A percentile compares a stretch with the other conserved stretches of the same genome.
Conservation (phyloP, 1,284 basidiomycete species). For the Earliella scabrosa region DNA sequence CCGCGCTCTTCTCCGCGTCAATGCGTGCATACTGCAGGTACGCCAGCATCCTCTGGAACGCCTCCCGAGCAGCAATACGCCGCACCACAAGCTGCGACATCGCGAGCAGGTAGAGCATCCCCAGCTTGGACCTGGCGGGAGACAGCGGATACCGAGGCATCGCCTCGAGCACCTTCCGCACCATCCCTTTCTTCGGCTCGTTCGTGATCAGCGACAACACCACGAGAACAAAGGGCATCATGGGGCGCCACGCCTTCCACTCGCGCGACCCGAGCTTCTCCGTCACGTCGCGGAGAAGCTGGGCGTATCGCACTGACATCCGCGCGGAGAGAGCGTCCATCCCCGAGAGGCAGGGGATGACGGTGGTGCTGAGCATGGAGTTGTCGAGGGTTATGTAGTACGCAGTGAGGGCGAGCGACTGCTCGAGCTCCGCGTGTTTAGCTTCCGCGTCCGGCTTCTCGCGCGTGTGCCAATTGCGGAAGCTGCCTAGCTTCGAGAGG, state of each 20-base stretch:
- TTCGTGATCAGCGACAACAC: slow-evolving; percentile 15
- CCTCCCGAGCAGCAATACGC: slow-evolving; percentile 9
- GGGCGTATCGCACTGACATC: slow-evolving; percentile 16
- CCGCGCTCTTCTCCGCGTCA: slow-evolving; percentile 2
- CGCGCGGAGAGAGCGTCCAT: slow-evolving; percentile 15
- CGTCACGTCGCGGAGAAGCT: slow-evolving; percentile 6
- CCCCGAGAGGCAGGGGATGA: slow-evolving; percentile 17
- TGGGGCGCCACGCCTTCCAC: slow-evolving; percentile 12
- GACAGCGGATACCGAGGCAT: slow-evolving; percentile 7
- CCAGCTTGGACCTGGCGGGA: slow-evolving; percentile 6
- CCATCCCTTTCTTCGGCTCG: slow-evolving; percentile 12
- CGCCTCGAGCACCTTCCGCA: slow-evolving; percentile 6
- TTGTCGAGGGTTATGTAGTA: slow-evolving; percentile 17
- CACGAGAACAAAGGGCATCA: slow-evolving; percentile 16
- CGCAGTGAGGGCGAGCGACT: slow-evolving; percentile 17
- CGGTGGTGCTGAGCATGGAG: slow-evolving; percentile 13
- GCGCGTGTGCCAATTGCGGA: slow-evolving; percentile 14
- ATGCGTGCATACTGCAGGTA: slow-evolving; percentile 11
- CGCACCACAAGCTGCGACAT: slow-evolving; percentile 14
- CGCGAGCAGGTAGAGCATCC: slow-evolving; percentile 15
- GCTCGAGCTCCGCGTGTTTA: slow-evolving; percentile 12
- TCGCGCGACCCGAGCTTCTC: slow-evolving; percentile 6
- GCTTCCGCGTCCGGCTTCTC: slow-evolving; percentile 15
- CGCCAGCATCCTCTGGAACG: slow-evolving; percentile 11
- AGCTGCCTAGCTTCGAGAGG: neutral